Evolutionary conservation across 306 rosid genomes (phyloP), one percentile per base, ranked within the genome.

Genomic region (Glycyrrhiza uralensis): DNA sequence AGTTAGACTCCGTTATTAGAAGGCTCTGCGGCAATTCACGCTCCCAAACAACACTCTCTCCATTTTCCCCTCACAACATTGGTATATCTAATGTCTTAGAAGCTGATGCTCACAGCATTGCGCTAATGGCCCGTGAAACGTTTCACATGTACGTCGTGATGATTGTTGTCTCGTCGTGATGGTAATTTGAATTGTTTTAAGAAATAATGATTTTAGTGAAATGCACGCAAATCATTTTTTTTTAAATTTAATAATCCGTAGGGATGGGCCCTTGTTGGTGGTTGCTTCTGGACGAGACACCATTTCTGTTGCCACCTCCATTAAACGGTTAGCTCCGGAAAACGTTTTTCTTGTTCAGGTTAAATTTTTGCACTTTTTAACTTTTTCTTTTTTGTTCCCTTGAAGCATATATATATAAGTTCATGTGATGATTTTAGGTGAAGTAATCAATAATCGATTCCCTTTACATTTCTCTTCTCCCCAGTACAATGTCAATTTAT

Each of bases 291-390:
- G 97, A 39, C 71, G 92, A 78, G 96, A 91, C 80, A 94, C 97
- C 17, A 85, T 89, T 71, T 69, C 87, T 12, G 87, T 91, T 80
- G 85, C 96, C n/a, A 86, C 88, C 83, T 82, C 96, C 54, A 84
- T 94, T 72, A 91, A 86, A 86, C 74, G 91, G 65, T 88, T 87
- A 73, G 97, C 97, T 76, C 91, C 95, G 38, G 99, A 89, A 47
- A 86, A 87, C 79, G 96, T 89, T 44, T 91, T 94, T 85, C 86
- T 91, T 81, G 94, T 91, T 68, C 99, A 91, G 98, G 98, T 94
- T 77, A 78, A 68, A 35, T 74, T 65, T n/a, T 77, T 78, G 33
- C 76, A 56, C 77, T 32, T 70, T n/a, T 17, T 35, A 60, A 66
- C 60, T 66, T 13, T 30, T 65, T 28, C 49, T 65, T 45, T 66